Base-by-base conservation (phyloP, 768 basidiomycete species). In the Lactarius trivialis region DNA sequence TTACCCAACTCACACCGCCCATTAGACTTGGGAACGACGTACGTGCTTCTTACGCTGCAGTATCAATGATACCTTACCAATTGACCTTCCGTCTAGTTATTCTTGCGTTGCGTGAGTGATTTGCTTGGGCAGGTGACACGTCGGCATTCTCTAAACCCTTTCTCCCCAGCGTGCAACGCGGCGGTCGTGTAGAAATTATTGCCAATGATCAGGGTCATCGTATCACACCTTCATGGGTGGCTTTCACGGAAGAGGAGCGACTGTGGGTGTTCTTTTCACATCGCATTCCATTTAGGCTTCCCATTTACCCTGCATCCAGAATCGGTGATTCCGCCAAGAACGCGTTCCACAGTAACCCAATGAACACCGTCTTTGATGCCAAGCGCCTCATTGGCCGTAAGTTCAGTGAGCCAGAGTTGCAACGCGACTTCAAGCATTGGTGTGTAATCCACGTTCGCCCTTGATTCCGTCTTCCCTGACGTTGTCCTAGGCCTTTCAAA, bases 281-380 rank as follows among this genome's bases (percentile, higher is more conserved):
- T 21, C 24, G 5, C 24, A 60, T 41, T 0, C 0, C 24, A 2
- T 34, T 0, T 8, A 0, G 9, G 1, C 30, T 6, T 55, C 58
- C 14, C 51, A 12, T 32, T 52, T 17, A 55, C n/a, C 15, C 15
- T 48, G 7, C 60, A 62, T 61, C 56, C 36, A 80, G 75, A 72
- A 90, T 99, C 70, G 96, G 97, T 70, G 96, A 99, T 74, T 82
- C 85, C 63, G 96, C 96, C 49, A 99, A 99, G 79, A 98, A 99
- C 72, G 93, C 93, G 33, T 93, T 85, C 78, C 86, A 92, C 74
- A 81, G 89, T 50, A 93, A 98, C 77, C 93, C 96, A 21, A 69
- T 81, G 68, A 98, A 98, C 77, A 97, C 94, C 11, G 89, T 97
- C 60, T 98, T 97, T 70, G 94, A 97, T 74, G 94, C 94, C 60